Base-by-base conservation (phyloP, 2,329 filamentous ascomycete species). In the Fusarium oxysporum region DNA sequence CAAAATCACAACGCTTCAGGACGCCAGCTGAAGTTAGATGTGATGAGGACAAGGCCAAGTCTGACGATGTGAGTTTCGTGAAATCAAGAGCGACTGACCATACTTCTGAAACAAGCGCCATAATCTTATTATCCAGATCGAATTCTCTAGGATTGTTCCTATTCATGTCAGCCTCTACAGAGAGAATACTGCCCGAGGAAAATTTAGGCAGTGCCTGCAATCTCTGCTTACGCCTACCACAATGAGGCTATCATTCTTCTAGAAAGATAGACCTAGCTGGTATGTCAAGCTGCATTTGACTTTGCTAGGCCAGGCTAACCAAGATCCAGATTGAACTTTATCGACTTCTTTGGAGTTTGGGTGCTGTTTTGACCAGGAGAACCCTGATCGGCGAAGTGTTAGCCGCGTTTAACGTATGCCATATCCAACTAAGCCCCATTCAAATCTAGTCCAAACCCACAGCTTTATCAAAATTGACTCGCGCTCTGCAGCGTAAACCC, bases 11-110 rank as follows among this genome's bases (percentile, higher is more conserved):
- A 8, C 16, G 11, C 30, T 5, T 13, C 11, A 5, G n/a, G 37
- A 1, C 3, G 17, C 14, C 17, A 38, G 17, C 37, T 38, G 9
- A 38, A 19, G 30, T 19, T 7, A 8, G n/a, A 14, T 5, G n/a
- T 4, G 0, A 19, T 14, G 3, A 13, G 10, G 2, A n/a, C 3
- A 2, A 6, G 8, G n/a, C 10, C 30, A 19, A 2, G 8, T 33
- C 16, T 33, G 14, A 14, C 6, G 19, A 16, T 21, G 13, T 16
- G 6, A 50, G 8, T 19, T 12, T 10, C 11, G 11, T 25, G 30
- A 51, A 25, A 17, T 1, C 1, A 5, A 50, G 3, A 50, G 2
- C 16, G 16, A 7, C 30, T 6, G 16, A 8, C 17, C 16, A 9
- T 8, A 14, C 30, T 50, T 23, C 21, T 33, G 3, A 6, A n/a